Conservation (phyloP, 306 rosid species). For the Cicer arietinum region DNA sequence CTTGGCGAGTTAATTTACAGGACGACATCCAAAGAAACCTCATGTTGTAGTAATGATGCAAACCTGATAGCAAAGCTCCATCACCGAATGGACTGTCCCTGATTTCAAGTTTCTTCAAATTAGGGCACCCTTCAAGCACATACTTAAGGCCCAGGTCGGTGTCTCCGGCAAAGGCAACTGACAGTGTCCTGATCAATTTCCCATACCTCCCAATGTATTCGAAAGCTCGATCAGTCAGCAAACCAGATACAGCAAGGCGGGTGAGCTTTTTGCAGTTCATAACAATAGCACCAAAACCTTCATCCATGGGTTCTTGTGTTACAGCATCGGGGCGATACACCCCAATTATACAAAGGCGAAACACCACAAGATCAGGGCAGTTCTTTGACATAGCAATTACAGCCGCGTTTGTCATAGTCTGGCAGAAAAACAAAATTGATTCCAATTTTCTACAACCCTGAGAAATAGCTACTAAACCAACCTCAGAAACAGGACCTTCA, state of each 20-base stretch:
- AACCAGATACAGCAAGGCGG: conserved; percentile 84
- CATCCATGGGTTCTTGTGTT: conserved; percentile 81
- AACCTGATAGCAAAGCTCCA: conserved; percentile 73
- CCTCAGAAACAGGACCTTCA: conserved; percentile 85
- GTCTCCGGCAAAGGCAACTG: conserved; percentile 87
- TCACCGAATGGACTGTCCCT: conserved; percentile 94
- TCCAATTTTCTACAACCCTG: conserved; percentile 83
- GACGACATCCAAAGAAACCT: conserved; percentile 93
- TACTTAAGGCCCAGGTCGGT: conserved; percentile 69
- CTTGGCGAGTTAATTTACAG: conserved; percentile 66
- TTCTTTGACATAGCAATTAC: conserved; percentile 85
- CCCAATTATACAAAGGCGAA: conserved; percentile 91
- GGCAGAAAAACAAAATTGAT: conserved; percentile 79
- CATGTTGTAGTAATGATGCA: conserved; percentile 91
- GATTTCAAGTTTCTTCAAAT: conserved; percentile 86
- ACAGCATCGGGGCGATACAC: conserved; percentile 65
- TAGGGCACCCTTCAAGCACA: conserved; percentile 83
- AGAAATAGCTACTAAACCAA: conserved; percentile 81
- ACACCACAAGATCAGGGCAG: conserved; percentile 83
- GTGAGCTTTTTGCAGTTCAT: conserved; percentile 94
- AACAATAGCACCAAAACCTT: conserved; percentile 93
- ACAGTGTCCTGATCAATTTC: conserved; percentile 78
- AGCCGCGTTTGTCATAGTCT: conserved; percentile 88
- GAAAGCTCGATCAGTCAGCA: conserved; percentile 80
- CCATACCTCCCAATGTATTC: conserved; percentile 74